Percentiles rank a stretch among this genome's conserved stretches.
phyloP scores from a whole-genome alignment of 2,329 filamentous ascomycete species.

The Chaetoscypha palmicola region DNA sequence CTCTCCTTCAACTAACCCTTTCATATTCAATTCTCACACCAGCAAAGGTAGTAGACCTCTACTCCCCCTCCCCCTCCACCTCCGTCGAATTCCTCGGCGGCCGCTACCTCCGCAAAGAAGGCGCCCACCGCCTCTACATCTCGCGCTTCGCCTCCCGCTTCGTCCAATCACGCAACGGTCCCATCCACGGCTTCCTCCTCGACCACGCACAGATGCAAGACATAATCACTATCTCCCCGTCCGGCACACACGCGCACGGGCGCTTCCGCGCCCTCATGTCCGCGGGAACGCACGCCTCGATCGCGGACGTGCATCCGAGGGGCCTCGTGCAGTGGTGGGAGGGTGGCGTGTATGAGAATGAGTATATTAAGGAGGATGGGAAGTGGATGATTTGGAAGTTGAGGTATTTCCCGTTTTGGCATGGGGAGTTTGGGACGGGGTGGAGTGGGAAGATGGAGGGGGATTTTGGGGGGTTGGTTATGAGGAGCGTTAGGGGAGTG shows the following conservation, averaged over 20 bases:
- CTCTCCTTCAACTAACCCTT: neutral
- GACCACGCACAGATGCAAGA: conserved; percentile 53
- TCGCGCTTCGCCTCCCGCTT: conserved; percentile 45
- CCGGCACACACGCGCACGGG: conserved; percentile 41
- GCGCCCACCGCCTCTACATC: conserved; percentile 45
- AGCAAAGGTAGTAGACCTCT: conserved; percentile 41
- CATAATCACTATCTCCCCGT: conserved; percentile 43
- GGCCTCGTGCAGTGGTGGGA: conserved; percentile 52
- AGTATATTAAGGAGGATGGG: conserved; percentile 49
- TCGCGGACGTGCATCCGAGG: conserved; percentile 43
- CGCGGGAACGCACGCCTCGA: conserved; percentile 45
- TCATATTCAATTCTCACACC: neutral
- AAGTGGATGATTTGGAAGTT: conserved; percentile 48
- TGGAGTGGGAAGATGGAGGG: conserved; percentile 45
- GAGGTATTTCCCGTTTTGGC: conserved; percentile 52
- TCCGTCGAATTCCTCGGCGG: conserved; percentile 51
- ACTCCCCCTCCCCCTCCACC: conserved; percentile 44
- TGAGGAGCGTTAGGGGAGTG: conserved; percentile 41
- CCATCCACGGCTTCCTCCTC: conserved; percentile 48
- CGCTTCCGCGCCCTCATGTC: conserved; percentile 50
- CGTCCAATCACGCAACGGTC: conserved; percentile 47
- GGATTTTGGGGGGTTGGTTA: conserved; percentile 47
- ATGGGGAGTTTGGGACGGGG: conserved; percentile 45
- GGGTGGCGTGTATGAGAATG: conserved; percentile 51
- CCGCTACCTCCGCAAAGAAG: conserved; percentile 44